Percentiles rank a stretch among this genome's conserved stretches.
phyloP scores from a whole-genome alignment of 306 rosid genomes.

The Ormosia emarginata region DNA sequence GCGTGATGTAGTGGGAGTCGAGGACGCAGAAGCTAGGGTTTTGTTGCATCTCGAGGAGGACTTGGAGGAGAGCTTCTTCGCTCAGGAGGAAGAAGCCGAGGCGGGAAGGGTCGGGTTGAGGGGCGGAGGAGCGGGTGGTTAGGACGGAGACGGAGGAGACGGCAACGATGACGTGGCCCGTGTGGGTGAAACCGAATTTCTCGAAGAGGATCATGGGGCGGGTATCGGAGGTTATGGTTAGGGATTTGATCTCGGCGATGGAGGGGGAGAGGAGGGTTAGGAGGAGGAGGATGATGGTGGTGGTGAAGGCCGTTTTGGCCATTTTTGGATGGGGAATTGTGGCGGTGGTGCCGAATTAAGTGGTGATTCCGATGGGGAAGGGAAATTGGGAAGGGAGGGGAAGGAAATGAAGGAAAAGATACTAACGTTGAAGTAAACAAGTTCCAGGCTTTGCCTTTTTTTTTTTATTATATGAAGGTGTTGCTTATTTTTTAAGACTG shows the following conservation, averaged over 20 bases:
- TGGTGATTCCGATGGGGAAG: too few relatives aligned
- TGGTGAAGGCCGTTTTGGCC: conserved; percentile 20
- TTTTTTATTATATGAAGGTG: too few relatives aligned
- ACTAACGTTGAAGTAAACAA: too few relatives aligned
- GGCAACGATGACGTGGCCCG: conserved; percentile 56
- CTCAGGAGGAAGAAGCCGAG: conserved; percentile 85
- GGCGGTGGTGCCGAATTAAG: too few relatives aligned
- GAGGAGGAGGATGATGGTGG: conserved; percentile 6
- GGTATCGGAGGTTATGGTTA: conserved; percentile 58
- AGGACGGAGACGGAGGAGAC: conserved; percentile 57
- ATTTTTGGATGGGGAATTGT: neutral
- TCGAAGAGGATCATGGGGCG: conserved; percentile 87
- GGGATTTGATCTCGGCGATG: conserved; percentile 81
- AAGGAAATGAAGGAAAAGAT: too few relatives aligned
- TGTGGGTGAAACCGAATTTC: conserved; percentile 89
- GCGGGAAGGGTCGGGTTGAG: conserved; percentile 38
- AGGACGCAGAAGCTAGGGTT: conserved; percentile 77
- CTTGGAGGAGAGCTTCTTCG: conserved; percentile 80
- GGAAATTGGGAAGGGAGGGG: too few relatives aligned
- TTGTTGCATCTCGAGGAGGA: conserved; percentile 83
- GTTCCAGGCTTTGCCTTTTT: too few relatives aligned
- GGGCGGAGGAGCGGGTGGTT: conserved; percentile 14
- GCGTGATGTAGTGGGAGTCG: conserved; percentile 52
- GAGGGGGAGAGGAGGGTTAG: conserved; percentile 22
- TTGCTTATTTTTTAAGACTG: too few relatives aligned